Percentiles rank a stretch among this genome's conserved stretches.
phyloP scores from a whole-genome alignment of 2,329 filamentous ascomycete genomes.

The Penicillium sp. region DNA sequence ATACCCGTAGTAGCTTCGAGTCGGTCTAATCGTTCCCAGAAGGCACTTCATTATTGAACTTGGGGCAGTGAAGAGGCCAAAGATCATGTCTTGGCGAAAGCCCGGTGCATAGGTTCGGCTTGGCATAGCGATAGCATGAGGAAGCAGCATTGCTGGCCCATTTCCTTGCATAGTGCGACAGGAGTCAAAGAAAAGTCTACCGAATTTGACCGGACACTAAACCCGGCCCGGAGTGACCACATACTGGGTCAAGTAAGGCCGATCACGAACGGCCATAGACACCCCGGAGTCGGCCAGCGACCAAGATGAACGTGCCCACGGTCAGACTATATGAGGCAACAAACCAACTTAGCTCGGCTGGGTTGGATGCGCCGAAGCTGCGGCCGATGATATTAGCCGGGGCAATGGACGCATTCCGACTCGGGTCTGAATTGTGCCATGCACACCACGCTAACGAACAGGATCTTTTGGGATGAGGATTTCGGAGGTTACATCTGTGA shows the following conservation, averaged over 20 bases:
- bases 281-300: neutral
- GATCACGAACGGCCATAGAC: neutral
- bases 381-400: neutral
- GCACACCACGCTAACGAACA: neutral
- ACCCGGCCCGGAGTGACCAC: neutral
- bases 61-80: neutral
- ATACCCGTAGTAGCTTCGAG: neutral
- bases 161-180: slow-evolving; percentile 52
- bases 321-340: neutral
- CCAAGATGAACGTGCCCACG: neutral
- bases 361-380: neutral
- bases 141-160: slow-evolving; percentile 56
- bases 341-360: neutral
- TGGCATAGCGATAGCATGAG: neutral
- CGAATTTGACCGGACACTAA: neutral
- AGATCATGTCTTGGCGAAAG: neutral
- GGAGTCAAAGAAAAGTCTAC: neutral
- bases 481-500: slow-evolving; percentile 7
- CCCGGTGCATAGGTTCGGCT: neutral
- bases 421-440: neutral
- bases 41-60: neutral
- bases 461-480: neutral
- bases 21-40: neutral
- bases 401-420: neutral
- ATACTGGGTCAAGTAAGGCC: neutral